Conservation (phyloP, 2,329 filamentous ascomycete genomes). For the Ophiostoma sp. region DNA sequence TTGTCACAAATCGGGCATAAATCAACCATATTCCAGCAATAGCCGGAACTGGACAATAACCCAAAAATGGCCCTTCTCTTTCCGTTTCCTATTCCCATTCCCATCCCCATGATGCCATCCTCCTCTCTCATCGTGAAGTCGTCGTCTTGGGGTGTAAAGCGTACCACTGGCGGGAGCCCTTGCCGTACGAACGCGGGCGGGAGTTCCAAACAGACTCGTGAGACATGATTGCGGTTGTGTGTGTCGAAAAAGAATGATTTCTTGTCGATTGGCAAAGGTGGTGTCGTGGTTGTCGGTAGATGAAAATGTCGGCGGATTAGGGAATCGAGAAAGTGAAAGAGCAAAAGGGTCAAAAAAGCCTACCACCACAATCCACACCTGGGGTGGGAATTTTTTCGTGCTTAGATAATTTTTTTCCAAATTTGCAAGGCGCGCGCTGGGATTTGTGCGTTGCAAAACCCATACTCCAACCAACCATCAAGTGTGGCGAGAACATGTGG, state of each 20-base stretch:
- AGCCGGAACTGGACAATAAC: not conserved
- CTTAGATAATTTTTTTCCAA: conserved; percentile 20
- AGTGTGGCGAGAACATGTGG: conserved; percentile 14
- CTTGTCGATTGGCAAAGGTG: conserved; percentile 10
- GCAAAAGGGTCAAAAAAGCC: conserved; percentile 10
- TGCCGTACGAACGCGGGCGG: conserved; percentile 93
- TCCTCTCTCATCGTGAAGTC: conserved; percentile 9
- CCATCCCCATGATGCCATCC: not conserved
- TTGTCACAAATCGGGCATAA: not conserved
- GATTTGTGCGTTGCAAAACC: conserved; percentile 26
- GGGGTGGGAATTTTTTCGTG: conserved; percentile 21
- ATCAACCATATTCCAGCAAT: not conserved
- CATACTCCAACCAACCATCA: conserved; percentile 5
- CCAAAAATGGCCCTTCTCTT: not conserved
- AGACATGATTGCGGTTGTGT: conserved; percentile 46
- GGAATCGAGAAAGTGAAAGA: conserved; percentile 10
- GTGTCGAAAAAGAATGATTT: conserved; percentile 16
- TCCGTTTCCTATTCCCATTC: not conserved
- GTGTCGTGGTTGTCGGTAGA: conserved; percentile 16
- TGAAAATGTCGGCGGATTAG: conserved; percentile 12
- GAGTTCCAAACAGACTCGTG: conserved; percentile 99
- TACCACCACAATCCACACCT: conserved; percentile 15
- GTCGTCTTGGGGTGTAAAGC: conserved; percentile 19
- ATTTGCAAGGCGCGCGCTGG: conserved; percentile 19
- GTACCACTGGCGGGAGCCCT: conserved; percentile 91